Evolutionary conservation across 73 alveolate genomes (phyloP), one percentile per base, ranked within the genome.

Genomic region (Breviolum minutum): DNA sequence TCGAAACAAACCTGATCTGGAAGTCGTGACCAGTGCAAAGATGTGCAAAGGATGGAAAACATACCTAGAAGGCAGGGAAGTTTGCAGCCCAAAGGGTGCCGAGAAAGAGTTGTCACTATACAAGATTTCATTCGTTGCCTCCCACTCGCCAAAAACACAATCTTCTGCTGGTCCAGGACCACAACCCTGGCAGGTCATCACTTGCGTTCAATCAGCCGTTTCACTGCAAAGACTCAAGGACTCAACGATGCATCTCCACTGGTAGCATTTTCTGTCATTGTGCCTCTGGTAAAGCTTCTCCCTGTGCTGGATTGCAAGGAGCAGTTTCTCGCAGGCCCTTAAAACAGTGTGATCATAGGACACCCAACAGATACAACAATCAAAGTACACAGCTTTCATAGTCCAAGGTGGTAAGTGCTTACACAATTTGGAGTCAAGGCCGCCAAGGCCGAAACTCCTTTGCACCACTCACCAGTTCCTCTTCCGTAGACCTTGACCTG

Each of bases 321-420:
- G 96, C 96, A 27, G 96, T 89, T 20, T 89, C 96, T 27, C 96
- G 85, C 30, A 89, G 86, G 70, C 96, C 96, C 96, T 89, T 10
- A 27, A 27, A 26, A 60, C 7, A n/a, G 3, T 12, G 26, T 24
- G 13, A 40, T 40, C 54, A 77, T 8, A 63, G 26, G 32, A 77
- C 40, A 73, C 20, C 82, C 8, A 24, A 73, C 17, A 73, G 17
- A 3, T 12, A 73, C 9, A 26, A 19, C 73, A 60, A 61, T 77
- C 54, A 40, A 40, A 40, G 5, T 40, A 3, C 54, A 40, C 54
- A 40, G 54, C 54, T 40, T 40, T 40, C 54, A 40, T 40, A 40
- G 54, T 3, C 54, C 54, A 40, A 40, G 54, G 54, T 40, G 54
- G 54, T 40, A 40, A 2, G 54, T 40, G 54, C 54, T 40, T 40